Evolutionary conservation across 1,139 yeast genomes (phyloP).

Genomic region (Magnusiomyces fungicola): DNA sequence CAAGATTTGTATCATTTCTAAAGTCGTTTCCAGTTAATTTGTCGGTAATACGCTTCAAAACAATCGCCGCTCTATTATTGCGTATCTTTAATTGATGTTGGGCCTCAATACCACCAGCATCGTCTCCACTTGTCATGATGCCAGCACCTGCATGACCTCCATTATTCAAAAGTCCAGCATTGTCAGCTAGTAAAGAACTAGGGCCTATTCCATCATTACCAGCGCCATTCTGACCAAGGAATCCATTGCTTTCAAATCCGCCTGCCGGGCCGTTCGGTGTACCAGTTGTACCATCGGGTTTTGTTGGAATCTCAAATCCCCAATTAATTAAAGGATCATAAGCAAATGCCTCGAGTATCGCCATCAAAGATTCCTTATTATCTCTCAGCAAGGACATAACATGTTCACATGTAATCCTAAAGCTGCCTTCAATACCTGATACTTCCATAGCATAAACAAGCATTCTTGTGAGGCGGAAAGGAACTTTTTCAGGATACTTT

Average conservation of each 20-base stretch:
- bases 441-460: constrained; percentile 98
- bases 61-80: constrained; percentile 87
- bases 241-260: constrained; percentile 7
- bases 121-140: background rate
- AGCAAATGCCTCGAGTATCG: constrained; percentile 96
- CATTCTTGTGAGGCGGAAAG: constrained; percentile 95
- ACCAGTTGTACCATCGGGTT: constrained; percentile 66
- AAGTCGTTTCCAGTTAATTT: constrained; percentile 94
- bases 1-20: constrained; percentile 58
- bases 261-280: constrained; percentile 5
- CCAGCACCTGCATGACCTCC: constrained; percentile 36
- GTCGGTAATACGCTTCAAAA: constrained; percentile 81
- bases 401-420: constrained; percentile 92
- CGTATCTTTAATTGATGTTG: constrained; percentile 76
- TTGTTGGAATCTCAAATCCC: constrained; percentile 93
- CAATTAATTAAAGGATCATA: constrained; percentile 97
- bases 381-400: constrained; percentile 92
- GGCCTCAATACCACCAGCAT: constrained; percentile 50
- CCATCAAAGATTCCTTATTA: constrained; percentile 94
- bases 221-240: constrained; percentile 9
- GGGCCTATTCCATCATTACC: constrained; percentile 2
- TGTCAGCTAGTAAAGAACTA: background rate
- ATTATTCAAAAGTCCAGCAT: background rate
- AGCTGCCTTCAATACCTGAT: constrained; percentile 96
- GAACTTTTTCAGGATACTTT: constrained; percentile 96